Base-by-base conservation (phyloP, 805 yeast species). In the Kuraishia molischiana region DNA sequence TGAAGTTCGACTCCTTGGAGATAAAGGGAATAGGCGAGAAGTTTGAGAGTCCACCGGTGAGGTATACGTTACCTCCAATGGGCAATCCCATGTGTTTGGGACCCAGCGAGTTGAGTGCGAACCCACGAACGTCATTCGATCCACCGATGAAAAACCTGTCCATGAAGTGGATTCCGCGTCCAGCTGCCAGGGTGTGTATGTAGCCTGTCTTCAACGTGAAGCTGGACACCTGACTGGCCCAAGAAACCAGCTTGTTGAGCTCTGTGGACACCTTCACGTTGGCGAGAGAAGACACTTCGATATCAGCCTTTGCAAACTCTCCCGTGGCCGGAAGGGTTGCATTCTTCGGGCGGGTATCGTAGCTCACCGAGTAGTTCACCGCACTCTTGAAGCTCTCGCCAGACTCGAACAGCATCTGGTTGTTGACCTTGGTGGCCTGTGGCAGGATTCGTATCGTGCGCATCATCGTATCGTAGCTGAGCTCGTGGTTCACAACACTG, bases 71-170 rank as follows among this genome's bases (percentile, higher is more conserved):
- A 11, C 79, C 79, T 4, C 80, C 80, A 29, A 71, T 50, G 3
- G 74, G 60, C 21, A 70, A 53, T 22, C 66, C 67, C 56, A 59
- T 62, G 36, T 65, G 64, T 44, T 72, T 74, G 2, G 79, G 79
- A 0, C 80, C 79, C 32, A 74, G 45, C 1, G 79, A 78, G 32
- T 73, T 66, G 41, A 72, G 48, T 9, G 57, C 51, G 45, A 72
- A 74, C 1, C 78, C 69, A 32, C 79, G 59, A 6, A 74, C 64
- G 43, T 74, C 79, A 44, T 73, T 74, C 10, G 80, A 72, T 2
- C 80, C 80, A n/a, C 80, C 80, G 3, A 67, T 56, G 46, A 65
- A 70, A 40, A 72, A 74, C 34, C 75, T 55, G 50, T 74, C 80
- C 56, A 74, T 58, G 5, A 74, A 55, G 44, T 58, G 64, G 11